Evolutionary conservation across 441 rosid genomes (phyloP), one percentile per base, ranked within the genome.

Genomic region (Flueggea neowawraea): DNA sequence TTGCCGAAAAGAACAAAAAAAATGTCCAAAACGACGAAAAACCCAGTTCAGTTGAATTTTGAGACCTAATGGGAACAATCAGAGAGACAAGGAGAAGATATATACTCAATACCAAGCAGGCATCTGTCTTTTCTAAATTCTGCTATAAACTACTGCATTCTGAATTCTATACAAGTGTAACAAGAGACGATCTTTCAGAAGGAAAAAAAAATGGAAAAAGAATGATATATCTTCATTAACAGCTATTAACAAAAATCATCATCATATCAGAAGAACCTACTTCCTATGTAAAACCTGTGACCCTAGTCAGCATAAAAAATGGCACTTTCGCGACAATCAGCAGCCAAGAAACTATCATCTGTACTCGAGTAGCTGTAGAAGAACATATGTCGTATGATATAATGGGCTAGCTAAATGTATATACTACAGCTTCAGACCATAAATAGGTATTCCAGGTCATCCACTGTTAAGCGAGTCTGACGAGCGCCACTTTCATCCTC

Each of bases 391-490:
- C 9, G 41, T 58, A 63, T 62, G 68, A 55, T 72, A 64, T 71
- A 36, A 47, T 36, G 58, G 64, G 69, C 71, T 55, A 72, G 73
- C 68, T 51, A 70, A 62, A 58, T n/a, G 16, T 50, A 17, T 31
- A 6, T 53, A n/a, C 57, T 58, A 22, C 61, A 51, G 28, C 36
- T 64, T 84, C 87, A 89, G 56, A 68, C 91, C 89, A 79, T 85
- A 60, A 92, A 92, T 68, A 92, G 80, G 84, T 89, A 87, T 52
- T 75, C 80, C 86, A 92, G 67, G 77, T 87, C 96, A 13, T 92
- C 95, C 58, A 84, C 95, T 0, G 95, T 89, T 50, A 92, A 83
- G 41, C 91, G 91, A 65, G 90, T 81, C 82, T 83, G 91, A 54
- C 81, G 72, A 70, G 91, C 73, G 31, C 84, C 95, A 4, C 61